A percentile compares a stretch with the other conserved stretches of the same genome.
phyloP scores from a whole-genome alignment of 352 stramenopile genomes.

The Phytophthora sojae region DNA sequence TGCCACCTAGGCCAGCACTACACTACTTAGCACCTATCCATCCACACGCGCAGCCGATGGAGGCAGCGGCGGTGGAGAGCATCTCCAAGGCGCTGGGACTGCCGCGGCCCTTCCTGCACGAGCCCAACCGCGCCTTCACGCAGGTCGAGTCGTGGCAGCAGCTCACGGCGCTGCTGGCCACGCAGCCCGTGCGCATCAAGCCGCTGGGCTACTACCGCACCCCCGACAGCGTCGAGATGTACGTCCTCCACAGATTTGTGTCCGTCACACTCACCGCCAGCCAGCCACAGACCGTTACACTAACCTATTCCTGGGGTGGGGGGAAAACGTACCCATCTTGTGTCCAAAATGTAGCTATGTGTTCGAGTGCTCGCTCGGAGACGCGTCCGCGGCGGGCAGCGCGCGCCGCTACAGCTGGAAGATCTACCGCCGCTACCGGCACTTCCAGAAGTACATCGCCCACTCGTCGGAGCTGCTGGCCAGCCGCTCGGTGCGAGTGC shows the following conservation, averaged over 20 bases:
- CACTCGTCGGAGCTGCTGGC: slow-evolving; percentile 65
- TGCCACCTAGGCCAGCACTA: no score
- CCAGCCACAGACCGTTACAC: no score
- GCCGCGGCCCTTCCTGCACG: slow-evolving; percentile 65
- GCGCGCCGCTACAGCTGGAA: slow-evolving; percentile 70
- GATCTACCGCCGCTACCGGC: slow-evolving; percentile 85
- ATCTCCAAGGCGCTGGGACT: slow-evolving; percentile 67
- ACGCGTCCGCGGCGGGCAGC: slow-evolving; percentile 26
- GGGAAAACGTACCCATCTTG: not conserved
- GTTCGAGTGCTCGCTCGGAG: slow-evolving; percentile 71
- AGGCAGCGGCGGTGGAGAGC: slow-evolving; percentile 52
- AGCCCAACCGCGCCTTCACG: slow-evolving; percentile 70
- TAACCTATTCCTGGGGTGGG: no score
- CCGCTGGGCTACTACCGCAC: slow-evolving; percentile 85
- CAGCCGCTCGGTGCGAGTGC: slow-evolving; percentile 53
- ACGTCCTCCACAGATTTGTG: slow-evolving; percentile 19
- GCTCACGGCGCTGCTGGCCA: slow-evolving; percentile 60
- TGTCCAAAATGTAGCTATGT: slow-evolving; percentile 63
- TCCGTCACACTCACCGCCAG: not conserved
- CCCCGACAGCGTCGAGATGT: slow-evolving; percentile 85
- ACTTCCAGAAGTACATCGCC: slow-evolving; percentile 83
- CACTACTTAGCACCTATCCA: not conserved
- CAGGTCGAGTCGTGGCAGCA: slow-evolving; percentile 71
- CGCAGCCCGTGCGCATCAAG: slow-evolving; percentile 55
- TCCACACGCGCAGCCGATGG: slow-evolving; percentile 24